These are phyloP conservation scores for Eremochloa ophiuroides DNA, from an alignment of 176 grass and related monocot genomes.

Conservation along the genomic window DNA sequence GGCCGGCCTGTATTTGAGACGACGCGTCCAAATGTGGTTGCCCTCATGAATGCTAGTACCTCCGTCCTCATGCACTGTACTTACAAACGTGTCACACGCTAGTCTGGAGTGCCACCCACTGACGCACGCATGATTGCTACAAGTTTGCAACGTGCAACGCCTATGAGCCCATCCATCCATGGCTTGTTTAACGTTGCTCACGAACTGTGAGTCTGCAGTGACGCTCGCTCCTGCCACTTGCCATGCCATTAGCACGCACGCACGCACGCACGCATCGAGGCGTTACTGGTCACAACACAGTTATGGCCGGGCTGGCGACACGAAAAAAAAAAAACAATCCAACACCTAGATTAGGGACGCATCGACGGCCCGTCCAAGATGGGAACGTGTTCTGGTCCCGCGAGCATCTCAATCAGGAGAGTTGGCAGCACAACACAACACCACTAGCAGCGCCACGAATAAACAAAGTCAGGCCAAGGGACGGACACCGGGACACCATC, in stretches of 20 bases:
- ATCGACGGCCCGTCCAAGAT: background rate
- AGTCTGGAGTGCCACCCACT: background rate
- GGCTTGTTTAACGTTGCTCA: background rate
- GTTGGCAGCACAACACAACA: background rate
- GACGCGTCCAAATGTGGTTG: background rate
- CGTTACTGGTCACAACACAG: background rate
- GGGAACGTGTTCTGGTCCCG: too few species aligned
- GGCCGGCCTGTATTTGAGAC: background rate
- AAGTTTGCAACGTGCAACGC: background rate
- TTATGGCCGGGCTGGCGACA: background rate
- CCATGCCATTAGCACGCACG: too few species aligned
- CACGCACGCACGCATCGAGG: too few species aligned
- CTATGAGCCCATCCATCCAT: background rate
- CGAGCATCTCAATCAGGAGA: background rate
- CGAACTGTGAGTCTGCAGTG: background rate
- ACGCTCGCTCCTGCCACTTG: background rate
- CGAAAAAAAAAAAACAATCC: background rate
- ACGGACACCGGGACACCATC: too few species aligned
- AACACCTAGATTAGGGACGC: background rate
- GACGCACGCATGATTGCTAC: background rate
- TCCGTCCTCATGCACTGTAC: too few species aligned
- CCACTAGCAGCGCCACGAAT: too few species aligned
- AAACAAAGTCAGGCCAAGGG: too few species aligned
- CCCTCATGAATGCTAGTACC: background rate
- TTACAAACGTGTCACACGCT: conserved; percentile 15